Base-by-base conservation (phyloP, 2,329 filamentous ascomycete species). In the Talaromyces sp. region DNA sequence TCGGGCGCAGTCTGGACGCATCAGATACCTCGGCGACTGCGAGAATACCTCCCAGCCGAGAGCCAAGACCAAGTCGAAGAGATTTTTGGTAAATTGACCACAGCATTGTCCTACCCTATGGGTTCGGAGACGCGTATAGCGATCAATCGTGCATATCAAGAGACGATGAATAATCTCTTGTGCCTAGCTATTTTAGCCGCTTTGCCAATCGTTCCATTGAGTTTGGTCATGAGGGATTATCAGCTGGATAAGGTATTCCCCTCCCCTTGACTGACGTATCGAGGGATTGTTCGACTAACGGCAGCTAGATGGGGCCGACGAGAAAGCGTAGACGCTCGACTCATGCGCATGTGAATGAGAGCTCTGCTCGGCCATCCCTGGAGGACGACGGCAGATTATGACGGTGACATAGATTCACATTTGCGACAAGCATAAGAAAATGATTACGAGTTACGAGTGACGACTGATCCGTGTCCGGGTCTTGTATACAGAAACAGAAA, bases 1-100 rank as follows among this genome's bases (percentile, higher is more conserved):
- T 83, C 88, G 0, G 83, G 83, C 0, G 87, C 87, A 10, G 85
- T 91, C 67, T 91, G 88, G 88, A 86, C 84, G 0, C 81, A 83
- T 66, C 82, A 84, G 1, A 85, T 90, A 70, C 83, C 82, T 5
- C 74, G 78, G 19, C 81, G 82, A 11, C 78, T 89, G 14, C 70
- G 70, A 22, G 71, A 75, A 48, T 82, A 85, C 67, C 78, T 88
- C 0, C 86, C 86, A 0, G 74, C 76, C 6, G 77, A 77, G 62
- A 75, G 69, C 58, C 76, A 77, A 62, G 70, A 11, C 67, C 79
- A 83, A 60, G 70, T 82, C 0, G 75, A 72, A 4, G 72, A 73
- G 31, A 85, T 89, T 52, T 86, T 86, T 67, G 65, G 82, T 35
- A 80, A 81, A 67, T 70, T 89, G 27, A 77, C 76, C 0, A 79